Conservation (phyloP, 228 moss, liverwort and hornwort genomes). For the Sphagnum fallax region DNA sequence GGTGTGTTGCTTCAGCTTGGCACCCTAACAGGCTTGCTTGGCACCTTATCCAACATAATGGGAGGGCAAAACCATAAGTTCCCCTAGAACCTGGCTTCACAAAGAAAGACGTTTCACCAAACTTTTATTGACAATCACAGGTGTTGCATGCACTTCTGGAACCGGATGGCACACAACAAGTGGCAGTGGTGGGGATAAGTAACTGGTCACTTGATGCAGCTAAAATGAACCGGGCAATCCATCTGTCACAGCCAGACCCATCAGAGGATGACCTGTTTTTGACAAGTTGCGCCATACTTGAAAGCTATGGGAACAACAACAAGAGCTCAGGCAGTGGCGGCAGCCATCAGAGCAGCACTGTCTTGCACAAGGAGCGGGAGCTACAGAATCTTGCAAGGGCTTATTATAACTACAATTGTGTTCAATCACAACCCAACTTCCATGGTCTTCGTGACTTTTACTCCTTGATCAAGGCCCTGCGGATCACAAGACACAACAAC, state of each 20-base stretch:
- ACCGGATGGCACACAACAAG: conserved; percentile 53
- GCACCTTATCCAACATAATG: too few species aligned
- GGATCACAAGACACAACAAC: conserved; percentile 8
- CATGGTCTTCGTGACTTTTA: conserved; percentile 64
- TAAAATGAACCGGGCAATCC: conserved; percentile 65
- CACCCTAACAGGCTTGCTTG: too few species aligned
- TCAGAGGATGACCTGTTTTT: conserved; percentile 37
- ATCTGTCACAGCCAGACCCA: conserved; percentile 63
- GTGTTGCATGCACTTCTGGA: conserved; percentile 55
- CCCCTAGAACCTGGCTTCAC: too few species aligned
- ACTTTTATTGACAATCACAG: conserved; percentile 7
- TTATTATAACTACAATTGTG: conserved; percentile 34
- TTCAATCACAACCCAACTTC: conserved; percentile 45
- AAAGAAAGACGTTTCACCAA: too few species aligned
- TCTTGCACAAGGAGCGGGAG: conserved; percentile 6
- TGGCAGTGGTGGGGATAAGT: conserved; percentile 60
- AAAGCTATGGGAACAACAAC: conserved; percentile 16
- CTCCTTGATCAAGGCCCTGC: conserved; percentile 47
- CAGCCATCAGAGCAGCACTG: conserved; percentile 12
- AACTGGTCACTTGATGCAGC: conserved; percentile 69
- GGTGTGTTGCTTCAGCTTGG: too few species aligned
- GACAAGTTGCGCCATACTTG: conserved; percentile 49
- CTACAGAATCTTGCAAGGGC: conserved; percentile 30
- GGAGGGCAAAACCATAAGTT: too few species aligned
- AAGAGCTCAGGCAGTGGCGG: conserved; percentile 12